A percentile compares a stretch with the other conserved stretches of the same genome.
Evolutionary conservation across 164 flowering plant genomes (phyloP).

Genomic region (Kalanchoe fedtschenkoi): DNA sequence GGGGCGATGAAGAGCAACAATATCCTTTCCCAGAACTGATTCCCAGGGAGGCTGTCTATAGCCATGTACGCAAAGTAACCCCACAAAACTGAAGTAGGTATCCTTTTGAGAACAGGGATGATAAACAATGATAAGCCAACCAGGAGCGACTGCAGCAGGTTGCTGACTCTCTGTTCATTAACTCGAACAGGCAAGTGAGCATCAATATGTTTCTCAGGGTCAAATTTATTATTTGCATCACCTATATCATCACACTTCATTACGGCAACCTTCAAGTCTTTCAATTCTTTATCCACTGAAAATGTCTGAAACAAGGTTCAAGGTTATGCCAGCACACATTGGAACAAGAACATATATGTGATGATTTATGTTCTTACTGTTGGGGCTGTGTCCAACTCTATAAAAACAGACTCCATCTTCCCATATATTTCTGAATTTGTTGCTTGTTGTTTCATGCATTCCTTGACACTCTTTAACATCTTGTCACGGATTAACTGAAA

Average conservation of each 20-base stretch:
- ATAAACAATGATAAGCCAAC: slow-evolving; percentile 29
- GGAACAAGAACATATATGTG: neutral
- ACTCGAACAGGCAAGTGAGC: slow-evolving; percentile 46
- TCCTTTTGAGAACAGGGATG: slow-evolving; percentile 31
- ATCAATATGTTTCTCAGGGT: slow-evolving; percentile 39
- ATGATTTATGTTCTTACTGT: slow-evolving; percentile 12
- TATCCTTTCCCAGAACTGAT: slow-evolving; percentile 56
- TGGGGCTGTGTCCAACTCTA: slow-evolving; percentile 35
- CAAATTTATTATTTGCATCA: slow-evolving; percentile 22
- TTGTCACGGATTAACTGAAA: slow-evolving; percentile 31
- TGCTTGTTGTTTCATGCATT: slow-evolving; percentile 25
- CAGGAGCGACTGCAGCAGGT: slow-evolving; percentile 38
- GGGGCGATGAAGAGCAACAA: slow-evolving; percentile 44
- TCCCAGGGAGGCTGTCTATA: slow-evolving; percentile 56
- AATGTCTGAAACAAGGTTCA: slow-evolving; percentile 12
- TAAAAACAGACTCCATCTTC: slow-evolving; percentile 40
- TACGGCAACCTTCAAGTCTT: slow-evolving; percentile 35
- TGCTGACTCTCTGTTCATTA: slow-evolving; percentile 53
- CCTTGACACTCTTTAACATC: slow-evolving; percentile 41
- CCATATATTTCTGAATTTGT: slow-evolving; percentile 37
- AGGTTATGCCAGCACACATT: neutral
- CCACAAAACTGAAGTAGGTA: slow-evolving; percentile 59
- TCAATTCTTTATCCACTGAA: slow-evolving; percentile 25
- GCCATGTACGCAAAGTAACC: slow-evolving; percentile 67
- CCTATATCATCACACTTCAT: slow-evolving; percentile 25